These are phyloP conservation scores for Metschnikowia proteae DNA, from an alignment of 805 yeast species.

Conservation along the genomic window DNA sequence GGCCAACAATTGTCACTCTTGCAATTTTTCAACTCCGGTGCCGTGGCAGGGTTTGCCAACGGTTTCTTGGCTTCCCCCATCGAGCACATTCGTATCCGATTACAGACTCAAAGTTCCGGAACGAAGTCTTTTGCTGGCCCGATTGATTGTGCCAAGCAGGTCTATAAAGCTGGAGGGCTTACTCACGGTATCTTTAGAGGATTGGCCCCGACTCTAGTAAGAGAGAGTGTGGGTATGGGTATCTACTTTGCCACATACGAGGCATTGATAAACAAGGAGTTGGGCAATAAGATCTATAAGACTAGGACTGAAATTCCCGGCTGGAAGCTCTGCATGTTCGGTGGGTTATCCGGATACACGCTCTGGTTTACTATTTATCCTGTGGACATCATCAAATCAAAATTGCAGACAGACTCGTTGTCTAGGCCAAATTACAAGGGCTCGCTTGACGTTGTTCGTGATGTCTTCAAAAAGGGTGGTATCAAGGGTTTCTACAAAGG, in stretches of 20 bases:
- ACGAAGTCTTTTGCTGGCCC: slow-evolving; percentile 66
- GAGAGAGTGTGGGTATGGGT: slow-evolving; percentile 90
- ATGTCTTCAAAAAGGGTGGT: slow-evolving; percentile 58
- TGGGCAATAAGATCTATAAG: slow-evolving; percentile 38
- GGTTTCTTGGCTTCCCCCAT: slow-evolving; percentile 89
- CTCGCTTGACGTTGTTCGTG: slow-evolving; percentile 54
- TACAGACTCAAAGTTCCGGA: slow-evolving; percentile 76
- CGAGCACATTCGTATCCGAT: slow-evolving; percentile 89
- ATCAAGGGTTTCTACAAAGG: slow-evolving; percentile 83
- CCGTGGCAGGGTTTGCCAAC: slow-evolving; percentile 90
- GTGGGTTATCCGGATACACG: slow-evolving; percentile 87
- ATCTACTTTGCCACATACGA: slow-evolving; percentile 87
- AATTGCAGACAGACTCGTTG: slow-evolving; percentile 66
- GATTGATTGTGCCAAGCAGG: slow-evolving; percentile 59
- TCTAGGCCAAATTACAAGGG: slow-evolving; percentile 56
- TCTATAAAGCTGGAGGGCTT: slow-evolving; percentile 52
- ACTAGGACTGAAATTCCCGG: slow-evolving; percentile 77
- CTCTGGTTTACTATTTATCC: slow-evolving; percentile 88
- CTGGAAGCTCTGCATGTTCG: slow-evolving; percentile 80
- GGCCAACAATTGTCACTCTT: slow-evolving; percentile 46
- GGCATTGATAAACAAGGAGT: slow-evolving; percentile 70
- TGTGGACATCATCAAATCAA: slow-evolving; percentile 85
- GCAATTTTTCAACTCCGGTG: slow-evolving; percentile 81
- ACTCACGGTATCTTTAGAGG: slow-evolving; percentile 70
- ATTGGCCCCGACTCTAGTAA: slow-evolving; percentile 69